Evolutionary conservation across 345 rosid genomes (phyloP), one percentile per base, ranked within the genome.

Genomic region (Physaria fendleri): DNA sequence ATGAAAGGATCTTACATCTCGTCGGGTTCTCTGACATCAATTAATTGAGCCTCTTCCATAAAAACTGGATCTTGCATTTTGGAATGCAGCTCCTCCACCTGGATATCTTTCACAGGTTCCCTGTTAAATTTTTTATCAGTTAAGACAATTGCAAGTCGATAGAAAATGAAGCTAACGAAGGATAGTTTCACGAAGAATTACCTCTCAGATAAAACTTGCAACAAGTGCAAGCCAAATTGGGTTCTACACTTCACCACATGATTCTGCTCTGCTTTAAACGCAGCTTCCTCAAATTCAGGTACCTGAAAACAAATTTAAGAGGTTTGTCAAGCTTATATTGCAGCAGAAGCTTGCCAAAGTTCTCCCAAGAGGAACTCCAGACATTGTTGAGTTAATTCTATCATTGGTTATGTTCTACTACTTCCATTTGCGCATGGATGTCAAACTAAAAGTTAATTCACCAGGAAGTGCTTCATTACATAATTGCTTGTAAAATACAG

Each of bases 181-280:
- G 48, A 35, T 41, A 45, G 41, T 11, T 62, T 15, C 43, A 23
- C 45, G 6, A 28, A 45, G 47, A 30, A 59, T 56, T 65, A 91
- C 98, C 98, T 83, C 78, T 91, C 96, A 16, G 96, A 85, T 30
- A 88, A 64, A 74, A 87, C 96, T 81, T 91, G 95, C 81, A 91
- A 63, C 61, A 91, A 76, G 74, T 91, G 96, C 92, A 91, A 82
- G 51, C 98, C 98, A 71, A 74, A 91, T 64, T 88, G 74, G 34
- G 96, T 88, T 77, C 82, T 91, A 69, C 96, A 88, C 64, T 69
- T 85, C 57, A 80, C 84, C 47, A 88, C 88, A 72, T 79, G 69
- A 68, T 88, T 85, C 59, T 75, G 39, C 62, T 90, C 86, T 23
- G 92, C 82, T 59, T 21, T 48, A 62, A 88, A 91, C 28, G 96